Evolutionary conservation across 2,329 filamentous ascomycete genomes (phyloP).

Genomic region (Arthroderma sp.): DNA sequence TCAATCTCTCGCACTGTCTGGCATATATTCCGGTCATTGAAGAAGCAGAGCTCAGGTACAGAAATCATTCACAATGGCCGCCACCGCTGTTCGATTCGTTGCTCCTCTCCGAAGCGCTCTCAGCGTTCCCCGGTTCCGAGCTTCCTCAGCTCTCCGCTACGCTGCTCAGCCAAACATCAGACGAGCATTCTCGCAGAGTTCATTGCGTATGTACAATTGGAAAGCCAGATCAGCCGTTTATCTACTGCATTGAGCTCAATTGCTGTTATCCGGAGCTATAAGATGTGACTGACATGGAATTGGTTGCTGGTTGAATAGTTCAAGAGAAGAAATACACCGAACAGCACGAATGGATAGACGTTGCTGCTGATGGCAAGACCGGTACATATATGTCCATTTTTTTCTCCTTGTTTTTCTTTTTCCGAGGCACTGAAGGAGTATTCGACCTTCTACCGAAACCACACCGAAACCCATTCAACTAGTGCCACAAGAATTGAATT

Average conservation of each 20-base stretch:
- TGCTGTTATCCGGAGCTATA: background rate
- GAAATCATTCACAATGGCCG: constrained; percentile 25
- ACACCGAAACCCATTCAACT: background rate
- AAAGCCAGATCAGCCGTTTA: constrained; percentile 5
- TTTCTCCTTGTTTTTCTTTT: constrained; percentile 17
- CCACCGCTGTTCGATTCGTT: constrained; percentile 22
- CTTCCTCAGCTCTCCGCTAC: constrained; percentile 12
- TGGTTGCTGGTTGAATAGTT: constrained; percentile 20
- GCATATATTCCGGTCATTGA: background rate
- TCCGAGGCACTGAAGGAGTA: background rate
- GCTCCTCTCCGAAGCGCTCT: constrained; percentile 13
- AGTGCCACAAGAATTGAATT: background rate
- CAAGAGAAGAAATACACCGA: constrained; percentile 73
- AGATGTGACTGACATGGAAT: background rate
- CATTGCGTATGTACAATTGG: constrained; percentile 25
- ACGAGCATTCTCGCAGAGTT: constrained; percentile 32
- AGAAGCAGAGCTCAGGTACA: background rate
- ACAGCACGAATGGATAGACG: constrained; percentile 96
- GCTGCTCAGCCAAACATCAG: constrained; percentile 9
- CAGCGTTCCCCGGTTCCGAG: constrained; percentile 10
- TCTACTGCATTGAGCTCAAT: background rate
- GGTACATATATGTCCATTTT: constrained; percentile 38
- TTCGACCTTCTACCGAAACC: background rate
- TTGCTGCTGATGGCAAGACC: constrained; percentile 68
- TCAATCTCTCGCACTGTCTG: background rate